Conservation (phyloP, 805 yeast genomes). For the Sporopachydermia quercuum region DNA sequence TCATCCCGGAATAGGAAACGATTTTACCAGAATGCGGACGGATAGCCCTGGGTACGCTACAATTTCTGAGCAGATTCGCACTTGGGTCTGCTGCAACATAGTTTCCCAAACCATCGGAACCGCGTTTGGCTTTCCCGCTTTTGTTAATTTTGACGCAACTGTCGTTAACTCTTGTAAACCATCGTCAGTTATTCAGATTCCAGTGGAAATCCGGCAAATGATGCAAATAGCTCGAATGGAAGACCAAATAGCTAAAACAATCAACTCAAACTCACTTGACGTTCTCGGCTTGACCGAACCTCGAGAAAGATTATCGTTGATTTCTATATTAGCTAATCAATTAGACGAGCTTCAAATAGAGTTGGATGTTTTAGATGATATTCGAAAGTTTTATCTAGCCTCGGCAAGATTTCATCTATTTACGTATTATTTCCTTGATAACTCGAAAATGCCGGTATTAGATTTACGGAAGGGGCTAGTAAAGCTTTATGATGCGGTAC, state of each 20-base stretch:
- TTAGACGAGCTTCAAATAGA: slow-evolving; percentile 62
- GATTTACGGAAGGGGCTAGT: slow-evolving; percentile 64
- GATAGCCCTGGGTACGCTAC: slow-evolving; percentile 20
- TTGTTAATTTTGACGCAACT: slow-evolving; percentile 69
- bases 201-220: slow-evolving; percentile 55
- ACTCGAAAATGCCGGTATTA: slow-evolving; percentile 23
- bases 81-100: slow-evolving; percentile 90
- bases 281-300: slow-evolving; percentile 50
- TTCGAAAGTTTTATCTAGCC: slow-evolving; percentile 51
- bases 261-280: slow-evolving; percentile 57
- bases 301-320: slow-evolving; percentile 58
- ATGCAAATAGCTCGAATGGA: slow-evolving; percentile 75
- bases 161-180: slow-evolving; percentile 39
- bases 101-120: slow-evolving; percentile 85
- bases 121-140: slow-evolving; percentile 89
- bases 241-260: slow-evolving; percentile 65
- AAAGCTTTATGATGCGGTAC: slow-evolving; percentile 65
- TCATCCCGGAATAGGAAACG: slow-evolving; percentile 49
- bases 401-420: slow-evolving; percentile 71
- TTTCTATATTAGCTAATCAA: slow-evolving; percentile 56
- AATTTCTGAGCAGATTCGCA: slow-evolving; percentile 62
- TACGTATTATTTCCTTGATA: slow-evolving; percentile 70
- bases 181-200: slow-evolving; percentile 31
- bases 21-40: slow-evolving; percentile 31
- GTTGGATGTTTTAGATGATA: slow-evolving; percentile 44